These are phyloP conservation scores for Dothistroma pini DNA, from an alignment of 2,329 filamentous ascomycete species.

Conservation along the genomic window DNA sequence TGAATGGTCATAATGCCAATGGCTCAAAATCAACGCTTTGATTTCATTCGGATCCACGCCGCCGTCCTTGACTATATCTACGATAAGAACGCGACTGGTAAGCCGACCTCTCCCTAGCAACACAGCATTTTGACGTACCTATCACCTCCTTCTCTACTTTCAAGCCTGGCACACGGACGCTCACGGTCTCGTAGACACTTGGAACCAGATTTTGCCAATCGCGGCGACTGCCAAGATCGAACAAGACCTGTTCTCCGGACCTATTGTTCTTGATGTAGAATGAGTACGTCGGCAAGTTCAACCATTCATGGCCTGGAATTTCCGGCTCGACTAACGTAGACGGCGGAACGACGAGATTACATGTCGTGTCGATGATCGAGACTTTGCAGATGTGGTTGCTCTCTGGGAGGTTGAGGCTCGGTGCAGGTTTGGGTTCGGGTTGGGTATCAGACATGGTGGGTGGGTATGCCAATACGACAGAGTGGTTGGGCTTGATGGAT, in stretches of 20 bases:
- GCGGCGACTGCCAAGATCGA: conserved; percentile 43
- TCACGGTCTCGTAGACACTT: conserved; percentile 13
- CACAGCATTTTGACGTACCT: background rate
- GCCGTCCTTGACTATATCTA: conserved; percentile 35
- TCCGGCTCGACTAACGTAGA: conserved; percentile 78
- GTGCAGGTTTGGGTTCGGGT: conserved; percentile 11
- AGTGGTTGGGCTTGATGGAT: conserved; percentile 10
- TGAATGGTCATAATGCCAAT: conserved; percentile 49
- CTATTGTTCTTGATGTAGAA: conserved; percentile 16
- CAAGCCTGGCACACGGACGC: conserved; percentile 21
- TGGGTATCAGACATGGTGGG: conserved; percentile 15
- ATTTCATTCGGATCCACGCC: conserved; percentile 34
- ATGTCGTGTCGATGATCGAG: conserved; percentile 21
- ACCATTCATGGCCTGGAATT: conserved; percentile 18
- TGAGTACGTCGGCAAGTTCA: conserved; percentile 20
- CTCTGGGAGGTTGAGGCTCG: conserved; percentile 16
- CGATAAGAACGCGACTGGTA: background rate
- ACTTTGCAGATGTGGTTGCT: conserved; percentile 17
- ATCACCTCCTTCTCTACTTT: conserved; percentile 29
- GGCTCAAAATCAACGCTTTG: conserved; percentile 42
- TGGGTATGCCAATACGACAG: background rate
- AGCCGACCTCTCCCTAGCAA: background rate
- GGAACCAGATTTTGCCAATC: conserved; percentile 40
- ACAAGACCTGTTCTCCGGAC: conserved; percentile 36
- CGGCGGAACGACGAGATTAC: conserved; percentile 18